Evolutionary conservation across 2,329 filamentous ascomycete species (phyloP).

Genomic region (Ophiostoma himal-ulmi): DNA sequence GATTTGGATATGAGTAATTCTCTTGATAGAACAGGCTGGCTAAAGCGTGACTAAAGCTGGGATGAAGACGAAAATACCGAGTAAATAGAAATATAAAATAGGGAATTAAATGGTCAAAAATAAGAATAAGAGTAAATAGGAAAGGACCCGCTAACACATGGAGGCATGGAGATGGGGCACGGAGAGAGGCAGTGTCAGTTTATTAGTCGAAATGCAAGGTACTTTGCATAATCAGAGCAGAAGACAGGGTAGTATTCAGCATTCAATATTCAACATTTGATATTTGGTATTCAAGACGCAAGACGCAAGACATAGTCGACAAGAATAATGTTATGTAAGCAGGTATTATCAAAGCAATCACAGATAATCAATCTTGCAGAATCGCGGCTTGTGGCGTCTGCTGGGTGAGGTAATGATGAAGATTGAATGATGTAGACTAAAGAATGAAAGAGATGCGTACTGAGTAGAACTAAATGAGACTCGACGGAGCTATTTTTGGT

Average conservation of each 20-base stretch:
- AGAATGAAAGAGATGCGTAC: not conserved
- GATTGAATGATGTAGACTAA: not conserved
- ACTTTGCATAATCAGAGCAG: not conserved
- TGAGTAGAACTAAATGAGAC: too few species aligned
- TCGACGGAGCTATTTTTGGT: not conserved
- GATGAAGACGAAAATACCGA: not conserved
- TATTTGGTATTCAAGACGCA: too few species aligned
- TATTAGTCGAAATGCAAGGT: not conserved
- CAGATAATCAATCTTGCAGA: not conserved
- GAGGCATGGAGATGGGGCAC: not conserved
- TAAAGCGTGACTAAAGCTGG: constrained; percentile 5
- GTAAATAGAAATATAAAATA: not conserved
- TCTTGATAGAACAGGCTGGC: not conserved
- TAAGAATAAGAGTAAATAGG: not conserved
- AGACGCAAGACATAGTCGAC: not conserved
- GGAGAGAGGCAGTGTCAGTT: not conserved
- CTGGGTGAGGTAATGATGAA: not conserved
- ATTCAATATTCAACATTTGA: too few species aligned
- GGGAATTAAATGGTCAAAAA: not conserved
- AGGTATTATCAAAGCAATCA: too few species aligned
- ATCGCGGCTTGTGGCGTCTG: not conserved
- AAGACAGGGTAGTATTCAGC: not conserved
- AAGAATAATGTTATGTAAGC: too few species aligned
- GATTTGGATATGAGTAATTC: too few species aligned
- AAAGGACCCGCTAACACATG: not conserved